phyloP scores from a whole-genome alignment of 306 rosid species.

The Myrica gale region DNA sequence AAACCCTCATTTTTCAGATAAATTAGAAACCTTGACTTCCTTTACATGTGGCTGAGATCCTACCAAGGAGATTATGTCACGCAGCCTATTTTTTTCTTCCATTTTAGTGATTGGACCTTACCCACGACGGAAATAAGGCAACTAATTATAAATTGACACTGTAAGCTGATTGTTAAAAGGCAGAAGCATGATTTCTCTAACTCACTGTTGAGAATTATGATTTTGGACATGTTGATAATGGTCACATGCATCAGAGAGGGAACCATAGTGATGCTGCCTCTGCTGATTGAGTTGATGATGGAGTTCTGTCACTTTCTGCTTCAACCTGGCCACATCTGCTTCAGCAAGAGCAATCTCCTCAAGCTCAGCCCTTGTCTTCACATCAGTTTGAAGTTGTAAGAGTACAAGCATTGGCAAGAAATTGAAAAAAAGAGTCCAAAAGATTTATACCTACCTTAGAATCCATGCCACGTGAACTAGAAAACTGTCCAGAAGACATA shows the following conservation, averaged over 20 bases:
- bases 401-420: slow-evolving; percentile 23
- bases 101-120: too few species aligned
- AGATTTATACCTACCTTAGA: slow-evolving; percentile 62
- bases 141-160: slow-evolving; percentile 1
- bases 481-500: slow-evolving; percentile 89
- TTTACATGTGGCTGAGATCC: too few species aligned
- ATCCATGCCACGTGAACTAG: slow-evolving; percentile 90
- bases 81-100: too few species aligned
- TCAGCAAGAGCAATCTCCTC: slow-evolving; percentile 99
- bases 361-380: slow-evolving; percentile 93
- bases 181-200: slow-evolving; percentile 28
- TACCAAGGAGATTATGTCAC: too few species aligned
- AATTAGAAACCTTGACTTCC: too few species aligned
- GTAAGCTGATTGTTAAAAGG: slow-evolving; percentile 12
- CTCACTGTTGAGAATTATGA: slow-evolving; percentile 84
- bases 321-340: slow-evolving; percentile 96
- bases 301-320: slow-evolving; percentile 98
- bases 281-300: slow-evolving; percentile 98
- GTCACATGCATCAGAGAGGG: slow-evolving; percentile 83
- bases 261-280: slow-evolving; percentile 87
- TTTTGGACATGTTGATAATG: slow-evolving; percentile 77
- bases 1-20: too few species aligned
- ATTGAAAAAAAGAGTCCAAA: slow-evolving; percentile 5
- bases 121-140: not conserved
- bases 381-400: slow-evolving; percentile 39